These are phyloP conservation scores for Chlorencoelia australis DNA, from an alignment of 2,329 filamentous ascomycete genomes.

Conservation along the genomic window DNA sequence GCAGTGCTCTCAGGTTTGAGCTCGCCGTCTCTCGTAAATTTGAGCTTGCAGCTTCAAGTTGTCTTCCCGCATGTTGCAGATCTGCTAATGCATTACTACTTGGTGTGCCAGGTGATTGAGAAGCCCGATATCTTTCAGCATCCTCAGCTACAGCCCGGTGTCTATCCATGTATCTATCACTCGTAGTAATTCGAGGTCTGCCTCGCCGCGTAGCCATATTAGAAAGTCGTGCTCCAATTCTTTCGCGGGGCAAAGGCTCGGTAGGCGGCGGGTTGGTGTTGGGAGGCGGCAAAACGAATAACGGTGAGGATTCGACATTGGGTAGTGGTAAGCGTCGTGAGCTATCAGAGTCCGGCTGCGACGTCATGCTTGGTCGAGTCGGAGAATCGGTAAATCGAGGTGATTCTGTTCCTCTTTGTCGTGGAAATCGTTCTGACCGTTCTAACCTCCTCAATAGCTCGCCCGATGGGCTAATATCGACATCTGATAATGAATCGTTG, in stretches of 20 bases:
- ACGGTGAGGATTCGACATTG: no score
- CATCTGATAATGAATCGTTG: conserved; percentile 27
- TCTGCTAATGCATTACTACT: conserved; percentile 14
- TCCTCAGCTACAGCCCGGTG: conserved; percentile 12
- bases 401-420: conserved; percentile 1
- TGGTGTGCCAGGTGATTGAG: background rate
- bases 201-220: conserved; percentile 13
- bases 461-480: conserved; percentile 33
- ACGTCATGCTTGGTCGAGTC: conserved; percentile 20
- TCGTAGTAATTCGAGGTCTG: conserved; percentile 16
- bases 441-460: conserved; percentile 36
- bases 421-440: conserved; percentile 26
- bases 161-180: conserved; percentile 24
- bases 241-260: no score
- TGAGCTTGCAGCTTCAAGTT: conserved; percentile 21
- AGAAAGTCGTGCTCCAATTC: no score
- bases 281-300: no score
- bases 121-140: background rate
- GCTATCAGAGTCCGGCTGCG: conserved; percentile 18
- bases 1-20: conserved; percentile 18
- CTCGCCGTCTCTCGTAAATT: no score
- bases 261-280: no score
- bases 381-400: conserved; percentile 18
- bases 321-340: no score
- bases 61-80: conserved; percentile 19